Evolutionary conservation across 495 filamentous ascomycete species (phyloP), one percentile per base, ranked within the genome.

Genomic region (Trichoderma virens): DNA sequence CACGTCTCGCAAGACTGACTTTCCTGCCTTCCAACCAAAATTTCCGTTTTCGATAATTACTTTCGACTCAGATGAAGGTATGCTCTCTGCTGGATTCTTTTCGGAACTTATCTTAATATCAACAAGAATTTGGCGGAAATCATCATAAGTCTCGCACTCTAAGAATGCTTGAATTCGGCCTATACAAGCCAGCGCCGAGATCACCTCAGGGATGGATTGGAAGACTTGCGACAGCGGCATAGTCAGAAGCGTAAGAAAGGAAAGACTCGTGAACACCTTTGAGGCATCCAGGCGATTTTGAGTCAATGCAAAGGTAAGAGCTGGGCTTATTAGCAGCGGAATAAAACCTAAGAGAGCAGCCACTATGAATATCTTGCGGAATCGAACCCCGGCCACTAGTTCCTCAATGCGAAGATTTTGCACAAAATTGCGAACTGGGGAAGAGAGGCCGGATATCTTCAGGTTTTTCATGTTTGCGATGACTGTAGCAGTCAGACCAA

Each of bases 401-500:
- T 88, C 85, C 43, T 83, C 75, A 13, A 82, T 69, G 9, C 83
- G 79, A 30, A 85, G 65, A 2, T 73, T 72, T 56, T 88, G 82
- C 2, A 87, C 65, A 31, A 71, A 74, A 27, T 71, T 62, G 18
- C 69, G 64, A 2, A 82, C 67, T 3, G 68, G 65, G 5, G 73
- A 56, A 2, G 76, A 76, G 32, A 86, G 70, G 9, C 83, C 85
- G 5, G 80, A 79, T 74, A 85, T 81, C 66, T 83, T 84, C 39
- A 87, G 74, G 20, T 79, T 78, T 64, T 85, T 84, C 76, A 86
- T 85, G 0, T 80, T 78, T 5, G 79, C 75, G 7, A 86, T 73
- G 74, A 85, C 83, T 0, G 73, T 69, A 0, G 76, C 75, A 3
- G 82, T 83, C 9, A 78, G 71, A 27, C 71, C 77, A 28, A 83